phyloP scores from a whole-genome alignment of 495 filamentous ascomycete genomes.

The Rhizodiscina lignyota region DNA sequence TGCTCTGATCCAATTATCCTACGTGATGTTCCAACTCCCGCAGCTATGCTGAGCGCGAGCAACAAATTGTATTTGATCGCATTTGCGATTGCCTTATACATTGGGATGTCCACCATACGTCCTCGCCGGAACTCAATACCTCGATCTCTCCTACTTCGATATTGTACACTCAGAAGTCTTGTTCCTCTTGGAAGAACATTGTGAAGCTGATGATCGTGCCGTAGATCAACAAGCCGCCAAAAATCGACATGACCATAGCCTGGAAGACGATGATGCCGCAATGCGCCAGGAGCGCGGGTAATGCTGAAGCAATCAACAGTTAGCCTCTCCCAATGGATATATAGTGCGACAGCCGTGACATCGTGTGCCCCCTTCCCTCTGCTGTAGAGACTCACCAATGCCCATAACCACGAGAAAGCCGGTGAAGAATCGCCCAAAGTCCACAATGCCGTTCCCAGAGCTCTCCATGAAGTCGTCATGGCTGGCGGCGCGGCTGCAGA shows the following conservation, averaged over 20 bases:
- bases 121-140: too few relatives aligned
- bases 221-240: conserved; percentile 88
- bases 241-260: conserved; percentile 92
- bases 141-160: too few relatives aligned
- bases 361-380: neutral
- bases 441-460: conserved; percentile 60
- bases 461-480: conserved; percentile 96
- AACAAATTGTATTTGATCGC: too few relatives aligned
- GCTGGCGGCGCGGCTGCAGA: conserved; percentile 72
- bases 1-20: too few relatives aligned
- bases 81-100: too few relatives aligned
- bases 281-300: conserved; percentile 84
- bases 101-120: too few relatives aligned
- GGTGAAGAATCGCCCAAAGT: conserved; percentile 87
- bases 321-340: conserved; percentile 4
- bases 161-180: conserved; percentile 68
- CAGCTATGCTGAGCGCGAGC: too few relatives aligned
- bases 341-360: neutral
- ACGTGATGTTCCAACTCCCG: too few relatives aligned
- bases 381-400: conserved; percentile 52
- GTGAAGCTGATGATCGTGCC: conserved; percentile 94
- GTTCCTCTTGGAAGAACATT: conserved; percentile 95
- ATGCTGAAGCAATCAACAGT: conserved; percentile 39
- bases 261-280: conserved; percentile 57
- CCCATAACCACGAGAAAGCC: conserved; percentile 98